Percentiles rank a stretch among this genome's conserved stretches.
These are phyloP conservation scores for Cyclospora cayetanensis DNA, from an alignment of 169 alveolate species.

Conservation along the genomic window DNA sequence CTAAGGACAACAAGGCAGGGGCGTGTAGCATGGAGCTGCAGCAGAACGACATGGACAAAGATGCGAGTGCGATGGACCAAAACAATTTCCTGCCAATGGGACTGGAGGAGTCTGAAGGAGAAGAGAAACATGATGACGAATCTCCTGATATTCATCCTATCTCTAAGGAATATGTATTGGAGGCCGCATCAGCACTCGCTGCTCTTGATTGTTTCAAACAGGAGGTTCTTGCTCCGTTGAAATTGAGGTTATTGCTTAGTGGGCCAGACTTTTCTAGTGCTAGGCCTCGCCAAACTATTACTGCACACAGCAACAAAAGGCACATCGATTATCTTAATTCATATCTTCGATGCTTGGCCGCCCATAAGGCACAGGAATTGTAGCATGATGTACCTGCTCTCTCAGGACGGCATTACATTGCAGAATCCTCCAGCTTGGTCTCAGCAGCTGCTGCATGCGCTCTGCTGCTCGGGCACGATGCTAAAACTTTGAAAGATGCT, in stretches of 20 bases:
- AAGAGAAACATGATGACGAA: background rate
- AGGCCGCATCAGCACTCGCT: background rate
- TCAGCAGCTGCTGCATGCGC: constrained; percentile 46
- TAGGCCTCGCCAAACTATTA: too few species aligned
- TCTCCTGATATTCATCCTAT: background rate
- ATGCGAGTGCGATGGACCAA: too few species aligned
- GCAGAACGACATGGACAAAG: too few species aligned
- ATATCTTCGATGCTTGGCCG: too few species aligned
- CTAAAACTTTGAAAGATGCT: background rate
- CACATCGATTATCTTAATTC: too few species aligned
- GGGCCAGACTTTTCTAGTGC: too few species aligned
- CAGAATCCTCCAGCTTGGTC: constrained; percentile 1
- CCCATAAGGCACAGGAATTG: too few species aligned
- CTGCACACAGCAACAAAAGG: too few species aligned
- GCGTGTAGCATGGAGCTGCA: too few species aligned
- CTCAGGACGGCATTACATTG: constrained; percentile 14
- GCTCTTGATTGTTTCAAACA: constrained; percentile 11
- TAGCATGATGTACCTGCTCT: too few species aligned
- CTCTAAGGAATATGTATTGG: background rate
- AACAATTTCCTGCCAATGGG: too few species aligned
- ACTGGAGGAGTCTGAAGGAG: background rate
- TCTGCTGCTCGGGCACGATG: constrained; percentile 36
- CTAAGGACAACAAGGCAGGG: background rate
- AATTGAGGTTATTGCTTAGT: background rate
- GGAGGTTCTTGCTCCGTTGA: background rate